Conservation (phyloP, 805 yeast genomes). For the Lipomyces japonicus region DNA sequence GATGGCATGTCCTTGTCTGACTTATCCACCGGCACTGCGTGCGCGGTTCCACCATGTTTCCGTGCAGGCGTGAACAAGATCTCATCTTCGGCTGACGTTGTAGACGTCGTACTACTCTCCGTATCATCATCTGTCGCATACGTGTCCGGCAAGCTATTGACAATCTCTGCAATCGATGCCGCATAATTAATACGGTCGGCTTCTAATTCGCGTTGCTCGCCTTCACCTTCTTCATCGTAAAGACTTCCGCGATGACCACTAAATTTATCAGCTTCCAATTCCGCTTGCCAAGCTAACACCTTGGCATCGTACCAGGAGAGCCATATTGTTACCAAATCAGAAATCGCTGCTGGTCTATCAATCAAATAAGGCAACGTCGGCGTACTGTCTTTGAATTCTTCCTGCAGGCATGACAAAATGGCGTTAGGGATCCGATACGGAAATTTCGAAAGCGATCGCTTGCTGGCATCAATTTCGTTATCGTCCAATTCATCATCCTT, state of each 20-base stretch:
- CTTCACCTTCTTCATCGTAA: conserved; percentile 7
- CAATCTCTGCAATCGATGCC: background rate
- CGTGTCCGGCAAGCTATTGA: background rate
- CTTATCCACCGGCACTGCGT: background rate
- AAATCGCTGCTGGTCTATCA: conserved; percentile 36
- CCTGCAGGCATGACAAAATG: conserved; percentile 20
- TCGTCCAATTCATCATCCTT: conserved; percentile 12
- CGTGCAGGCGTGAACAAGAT: background rate
- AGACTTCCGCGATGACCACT: background rate
- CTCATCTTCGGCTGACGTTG: background rate
- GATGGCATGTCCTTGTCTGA: conserved; percentile 17
- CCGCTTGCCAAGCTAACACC: conserved; percentile 7
- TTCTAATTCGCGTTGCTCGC: conserved; percentile 1
- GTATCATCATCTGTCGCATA: conserved; percentile 3
- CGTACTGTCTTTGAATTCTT: conserved; percentile 17
- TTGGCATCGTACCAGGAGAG: conserved; percentile 21
- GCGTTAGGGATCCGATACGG: conserved; percentile 20
- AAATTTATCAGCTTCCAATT: conserved; percentile 3
- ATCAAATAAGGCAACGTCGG: conserved; percentile 37
- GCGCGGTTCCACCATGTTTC: background rate
- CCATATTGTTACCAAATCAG: conserved; percentile 36
- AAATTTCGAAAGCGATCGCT: conserved; percentile 11
- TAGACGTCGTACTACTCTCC: background rate
- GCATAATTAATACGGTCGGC: background rate
- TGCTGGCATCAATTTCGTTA: conserved; percentile 11